These are phyloP conservation scores for Eurotiales sp. DNA, from an alignment of 2,329 filamentous ascomycete genomes.

Conservation along the genomic window DNA sequence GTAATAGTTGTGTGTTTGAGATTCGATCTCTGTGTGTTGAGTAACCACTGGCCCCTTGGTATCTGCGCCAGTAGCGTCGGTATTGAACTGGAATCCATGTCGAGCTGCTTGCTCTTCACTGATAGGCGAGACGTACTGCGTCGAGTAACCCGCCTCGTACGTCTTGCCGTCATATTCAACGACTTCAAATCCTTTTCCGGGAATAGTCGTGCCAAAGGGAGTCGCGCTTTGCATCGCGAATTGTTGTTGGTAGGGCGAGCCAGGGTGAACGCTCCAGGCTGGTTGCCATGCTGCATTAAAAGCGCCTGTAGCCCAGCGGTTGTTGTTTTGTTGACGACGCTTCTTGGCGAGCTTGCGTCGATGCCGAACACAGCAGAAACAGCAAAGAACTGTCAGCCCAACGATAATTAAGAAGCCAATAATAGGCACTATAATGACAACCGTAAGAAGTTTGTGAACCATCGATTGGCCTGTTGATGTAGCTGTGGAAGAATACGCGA, in stretches of 20 bases:
- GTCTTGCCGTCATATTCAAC: slow-evolving; percentile 26
- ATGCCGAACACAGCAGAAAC: slow-evolving; percentile 41
- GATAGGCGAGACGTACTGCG: slow-evolving; percentile 14
- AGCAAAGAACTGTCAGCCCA: slow-evolving; percentile 29
- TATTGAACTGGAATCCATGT: slow-evolving; percentile 11
- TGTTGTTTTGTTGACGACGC: slow-evolving; percentile 29
- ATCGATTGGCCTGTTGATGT: slow-evolving; percentile 19
- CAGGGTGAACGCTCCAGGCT: slow-evolving; percentile 21
- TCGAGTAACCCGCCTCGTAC: slow-evolving; percentile 21
- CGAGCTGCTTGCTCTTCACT: not conserved
- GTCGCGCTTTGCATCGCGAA: not conserved
- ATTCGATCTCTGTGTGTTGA: slow-evolving; percentile 3
- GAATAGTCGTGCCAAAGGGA: slow-evolving; percentile 14
- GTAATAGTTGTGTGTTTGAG: not conserved
- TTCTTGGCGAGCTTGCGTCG: slow-evolving; percentile 35
- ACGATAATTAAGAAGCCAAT: slow-evolving; percentile 40
- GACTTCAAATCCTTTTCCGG: slow-evolving; percentile 23
- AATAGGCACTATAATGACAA: slow-evolving; percentile 43
- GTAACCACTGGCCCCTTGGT: not conserved
- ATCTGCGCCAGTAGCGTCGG: not conserved
- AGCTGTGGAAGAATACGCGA: slow-evolving; percentile 19
- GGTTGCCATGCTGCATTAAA: slow-evolving; percentile 27
- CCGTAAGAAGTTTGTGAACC: slow-evolving; percentile 29
- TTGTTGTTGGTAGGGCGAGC: slow-evolving; percentile 18
- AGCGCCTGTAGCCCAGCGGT: slow-evolving; percentile 33